phyloP scores from a whole-genome alignment of 1,139 yeast genomes.

The Sugiyamaella novakii region DNA sequence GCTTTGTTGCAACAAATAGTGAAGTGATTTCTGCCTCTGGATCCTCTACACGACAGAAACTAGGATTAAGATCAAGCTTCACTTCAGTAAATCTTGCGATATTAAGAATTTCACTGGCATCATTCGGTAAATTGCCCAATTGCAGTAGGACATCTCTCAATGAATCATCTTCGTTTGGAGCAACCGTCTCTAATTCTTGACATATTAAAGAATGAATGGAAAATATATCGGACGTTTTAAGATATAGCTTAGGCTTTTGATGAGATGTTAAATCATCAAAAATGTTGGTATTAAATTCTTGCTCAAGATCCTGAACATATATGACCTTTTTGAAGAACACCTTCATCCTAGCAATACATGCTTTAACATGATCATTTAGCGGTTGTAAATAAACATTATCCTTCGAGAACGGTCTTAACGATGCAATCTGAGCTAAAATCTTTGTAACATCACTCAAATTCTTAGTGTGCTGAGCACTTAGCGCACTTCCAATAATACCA shows the following conservation, averaged over 20 bases:
- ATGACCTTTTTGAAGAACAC: slow-evolving; percentile 53
- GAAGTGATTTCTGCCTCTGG: slow-evolving; percentile 48
- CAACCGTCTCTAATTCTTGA: slow-evolving; percentile 54
- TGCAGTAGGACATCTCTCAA: slow-evolving; percentile 50
- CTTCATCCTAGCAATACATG: slow-evolving; percentile 52
- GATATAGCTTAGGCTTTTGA: slow-evolving; percentile 62
- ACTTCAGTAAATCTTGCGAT: slow-evolving; percentile 46
- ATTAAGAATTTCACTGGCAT: slow-evolving; percentile 48
- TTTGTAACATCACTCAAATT: slow-evolving; percentile 63
- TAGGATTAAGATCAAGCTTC: slow-evolving; percentile 47
- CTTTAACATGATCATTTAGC: slow-evolving; percentile 66
- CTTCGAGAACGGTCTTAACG: slow-evolving; percentile 62
- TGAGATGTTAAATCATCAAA: slow-evolving; percentile 73
- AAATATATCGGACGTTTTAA: slow-evolving; percentile 67
- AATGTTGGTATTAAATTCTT: slow-evolving; percentile 60
- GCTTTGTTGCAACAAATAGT: slow-evolving; percentile 74
- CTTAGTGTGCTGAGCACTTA: slow-evolving; percentile 45
- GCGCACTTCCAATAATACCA: slow-evolving; percentile 50
- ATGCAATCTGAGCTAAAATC: slow-evolving; percentile 64
- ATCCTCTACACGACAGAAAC: slow-evolving; percentile 44
- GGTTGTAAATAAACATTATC: slow-evolving; percentile 77
- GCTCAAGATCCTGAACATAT: slow-evolving; percentile 60
- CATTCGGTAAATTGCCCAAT: slow-evolving; percentile 48
- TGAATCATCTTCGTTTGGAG: slow-evolving; percentile 55
- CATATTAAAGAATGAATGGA: slow-evolving; percentile 60